Evolutionary conservation across 352 stramenopile species (phyloP).

Genomic region (Phytophthora colocasiae): DNA sequence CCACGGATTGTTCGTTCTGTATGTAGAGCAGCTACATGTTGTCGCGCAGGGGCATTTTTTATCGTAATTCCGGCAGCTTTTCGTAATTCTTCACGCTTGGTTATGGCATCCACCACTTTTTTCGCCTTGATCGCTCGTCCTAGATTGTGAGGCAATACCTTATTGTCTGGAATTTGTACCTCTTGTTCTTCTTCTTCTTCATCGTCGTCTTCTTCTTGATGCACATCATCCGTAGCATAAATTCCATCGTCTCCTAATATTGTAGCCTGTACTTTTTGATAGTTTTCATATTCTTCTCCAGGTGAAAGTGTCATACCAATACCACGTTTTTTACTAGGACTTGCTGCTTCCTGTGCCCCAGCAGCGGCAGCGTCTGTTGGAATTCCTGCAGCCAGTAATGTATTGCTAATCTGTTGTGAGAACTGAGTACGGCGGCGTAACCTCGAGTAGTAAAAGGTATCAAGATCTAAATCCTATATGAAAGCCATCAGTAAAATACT

Average conservation of each 20-base stretch:
- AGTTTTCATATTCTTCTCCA: conserved; percentile 76
- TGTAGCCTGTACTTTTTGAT: conserved; percentile 61
- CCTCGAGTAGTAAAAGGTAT: conserved; percentile 62
- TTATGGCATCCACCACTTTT: conserved; percentile 6
- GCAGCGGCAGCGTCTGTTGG: conserved; percentile 30
- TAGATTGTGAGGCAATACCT: background rate
- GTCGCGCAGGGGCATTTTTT: conserved; percentile 9
- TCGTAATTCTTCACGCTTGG: conserved; percentile 22
- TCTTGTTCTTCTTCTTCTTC: conserved; percentile 21
- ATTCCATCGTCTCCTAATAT: conserved; percentile 29
- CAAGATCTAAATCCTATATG: conserved; percentile 60
- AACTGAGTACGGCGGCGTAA: conserved; percentile 61
- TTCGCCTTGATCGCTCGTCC: background rate
- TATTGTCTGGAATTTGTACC: background rate
- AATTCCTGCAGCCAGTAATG: conserved; percentile 41
- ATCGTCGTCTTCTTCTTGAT: conserved; percentile 30
- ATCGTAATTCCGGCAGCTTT: conserved; percentile 29
- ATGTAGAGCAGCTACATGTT: conserved; percentile 29
- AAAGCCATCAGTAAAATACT: background rate
- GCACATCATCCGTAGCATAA: conserved; percentile 33
- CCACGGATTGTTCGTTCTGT: conserved; percentile 40
- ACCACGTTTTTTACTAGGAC: conserved; percentile 48
- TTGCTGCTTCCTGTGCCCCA: conserved; percentile 27
- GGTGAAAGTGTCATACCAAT: conserved; percentile 75
- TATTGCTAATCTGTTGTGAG: conserved; percentile 59